Base-by-base conservation (phyloP, 2,329 filamentous ascomycete genomes). In the Lachnellula cervina region DNA sequence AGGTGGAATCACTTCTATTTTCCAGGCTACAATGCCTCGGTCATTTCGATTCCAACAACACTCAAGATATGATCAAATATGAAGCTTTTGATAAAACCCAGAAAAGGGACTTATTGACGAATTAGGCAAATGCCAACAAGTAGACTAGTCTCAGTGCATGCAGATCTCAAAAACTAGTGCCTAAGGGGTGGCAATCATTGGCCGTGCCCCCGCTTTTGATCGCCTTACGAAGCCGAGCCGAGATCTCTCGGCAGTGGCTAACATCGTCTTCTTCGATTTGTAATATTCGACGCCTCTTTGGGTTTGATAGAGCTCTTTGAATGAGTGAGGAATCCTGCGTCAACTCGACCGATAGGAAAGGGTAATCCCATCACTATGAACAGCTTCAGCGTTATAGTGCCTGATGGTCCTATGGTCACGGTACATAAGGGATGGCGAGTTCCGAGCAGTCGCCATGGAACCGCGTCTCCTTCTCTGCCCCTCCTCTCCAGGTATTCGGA, bases 391-490 rank as follows among this genome's bases (percentile, higher is more conserved):
- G 32, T 55, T 13, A 48, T 52, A 9, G n/a, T 56, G 2, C 54
- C 49, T 19, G 37, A 42, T 6, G 54, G 54, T 11, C 49, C 54
- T 2, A 43, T 44, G 11, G 38, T 56, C 44, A 49, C 54, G 4
- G 54, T 56, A 1, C 49, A 52, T 21, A 52, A 49, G 37, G 49
- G 54, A 19, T 49, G 49, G 49, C 17, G 44, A 8, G 35, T 52
- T 11, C 52, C 45, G 38, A 28, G 49, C 38, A 38, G 5, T 2
- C 35, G 3, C 7, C 43, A 23, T 19, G 28, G 4, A 19, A 9
- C 21, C 23, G 16, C 11, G 17, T 16, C 9, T 5, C 16, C 34
- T 49, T 23, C 13, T 32, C 11, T 21, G n/a, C 42, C 17, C 13
- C 19, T 19, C 13, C 19, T 19, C 21, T 7, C 42, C n/a, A 11